These are phyloP conservation scores for Exophiala mesophila DNA, from an alignment of 2,329 filamentous ascomycete genomes.

Conservation along the genomic window DNA sequence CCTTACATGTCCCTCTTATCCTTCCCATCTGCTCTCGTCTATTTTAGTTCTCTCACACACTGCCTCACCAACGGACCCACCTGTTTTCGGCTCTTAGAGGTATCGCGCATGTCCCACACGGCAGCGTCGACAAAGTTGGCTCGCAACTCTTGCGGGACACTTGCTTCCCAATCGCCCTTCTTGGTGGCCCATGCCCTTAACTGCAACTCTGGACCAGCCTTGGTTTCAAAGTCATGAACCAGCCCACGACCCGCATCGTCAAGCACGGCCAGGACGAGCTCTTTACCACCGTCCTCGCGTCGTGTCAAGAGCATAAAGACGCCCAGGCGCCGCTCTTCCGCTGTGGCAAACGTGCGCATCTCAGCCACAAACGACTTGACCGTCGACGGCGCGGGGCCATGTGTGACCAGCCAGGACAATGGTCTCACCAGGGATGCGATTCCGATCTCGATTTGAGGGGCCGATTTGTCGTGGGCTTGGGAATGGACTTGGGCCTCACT, in stretches of 20 bases:
- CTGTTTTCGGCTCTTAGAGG: constrained; percentile 58
- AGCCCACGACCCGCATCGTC: constrained; percentile 46
- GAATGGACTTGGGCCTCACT: constrained; percentile 29
- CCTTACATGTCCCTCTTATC: too few relatives aligned
- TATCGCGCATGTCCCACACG: constrained; percentile 53
- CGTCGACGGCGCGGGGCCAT: constrained; percentile 36
- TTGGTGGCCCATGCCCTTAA: constrained; percentile 41
- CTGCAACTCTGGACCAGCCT: constrained; percentile 39
- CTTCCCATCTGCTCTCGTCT: constrained; percentile 6
- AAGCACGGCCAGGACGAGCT: constrained; percentile 35
- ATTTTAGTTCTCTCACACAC: too few relatives aligned
- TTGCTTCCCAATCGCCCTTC: constrained; percentile 32
- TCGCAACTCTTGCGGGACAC: constrained; percentile 22
- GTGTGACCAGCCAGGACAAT: constrained; percentile 49
- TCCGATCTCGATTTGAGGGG: constrained; percentile 51
- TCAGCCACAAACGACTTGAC: constrained; percentile 17
- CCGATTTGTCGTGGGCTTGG: constrained; percentile 19
- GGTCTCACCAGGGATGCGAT: constrained; percentile 56
- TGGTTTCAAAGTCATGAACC: constrained; percentile 41
- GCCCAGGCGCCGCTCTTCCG: constrained; percentile 40
- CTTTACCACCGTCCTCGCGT: constrained; percentile 40
- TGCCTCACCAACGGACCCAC: constrained; percentile 56
- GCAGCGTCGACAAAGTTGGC: constrained; percentile 33
- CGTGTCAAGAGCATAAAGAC: constrained; percentile 59
- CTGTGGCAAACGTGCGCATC: constrained; percentile 41